Percentiles rank a stretch among this genome's conserved stretches.
Evolutionary conservation across 306 rosid species (phyloP).

Genomic region (Leucaena leucocephala): DNA sequence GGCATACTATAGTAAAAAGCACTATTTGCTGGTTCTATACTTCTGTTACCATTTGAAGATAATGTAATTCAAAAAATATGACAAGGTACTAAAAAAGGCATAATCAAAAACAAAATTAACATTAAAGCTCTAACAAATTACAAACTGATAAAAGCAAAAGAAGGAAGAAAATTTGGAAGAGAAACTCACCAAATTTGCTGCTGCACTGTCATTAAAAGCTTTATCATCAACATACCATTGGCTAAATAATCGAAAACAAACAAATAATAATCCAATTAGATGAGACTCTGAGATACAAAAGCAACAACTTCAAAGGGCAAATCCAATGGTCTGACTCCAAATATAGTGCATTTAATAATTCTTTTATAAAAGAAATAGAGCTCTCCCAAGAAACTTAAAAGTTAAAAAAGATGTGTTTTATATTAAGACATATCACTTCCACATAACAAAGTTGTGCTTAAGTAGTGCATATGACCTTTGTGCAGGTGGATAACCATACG

Average conservation of each 20-base stretch:
- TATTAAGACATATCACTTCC: conserved; percentile 55
- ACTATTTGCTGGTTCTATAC: background rate
- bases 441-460: conserved; percentile 71
- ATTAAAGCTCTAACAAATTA: conserved; percentile 13
- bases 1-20: conserved; percentile 2
- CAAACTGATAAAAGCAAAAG: background rate
- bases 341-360: conserved; percentile 36
- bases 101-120: background rate
- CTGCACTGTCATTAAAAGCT: conserved; percentile 45
- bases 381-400: conserved; percentile 30
- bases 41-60: conserved; percentile 22
- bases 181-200: conserved; percentile 60
- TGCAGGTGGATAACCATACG: conserved; percentile 98
- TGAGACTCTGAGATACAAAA: conserved; percentile 27
- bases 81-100: conserved; percentile 13
- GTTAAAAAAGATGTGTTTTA: conserved; percentile 46
- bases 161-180: background rate
- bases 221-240: conserved; percentile 55
- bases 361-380: conserved; percentile 19
- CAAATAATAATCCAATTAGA: conserved; percentile 36
- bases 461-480: conserved; percentile 99
- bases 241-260: conserved; percentile 46
- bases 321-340: conserved; percentile 36
- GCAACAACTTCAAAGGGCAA: conserved; percentile 26
- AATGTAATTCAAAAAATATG: background rate